phyloP scores from a whole-genome alignment of 129 eudicot genomes.

The Cynara cardunculus region DNA sequence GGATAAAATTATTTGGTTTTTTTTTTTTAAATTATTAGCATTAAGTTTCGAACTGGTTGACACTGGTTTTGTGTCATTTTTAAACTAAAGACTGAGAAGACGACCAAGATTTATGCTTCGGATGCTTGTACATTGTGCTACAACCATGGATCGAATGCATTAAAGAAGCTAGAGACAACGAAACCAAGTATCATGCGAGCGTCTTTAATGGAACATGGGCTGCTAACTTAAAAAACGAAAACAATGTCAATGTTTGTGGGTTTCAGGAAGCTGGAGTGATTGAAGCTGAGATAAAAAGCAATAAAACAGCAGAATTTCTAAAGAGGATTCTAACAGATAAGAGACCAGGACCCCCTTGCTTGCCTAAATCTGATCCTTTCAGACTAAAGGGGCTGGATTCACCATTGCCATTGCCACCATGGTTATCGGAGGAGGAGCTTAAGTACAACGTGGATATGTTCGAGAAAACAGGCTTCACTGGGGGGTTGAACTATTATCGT shows the following conservation, averaged over 20 bases:
- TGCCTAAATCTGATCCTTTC: slow-evolving; percentile 71
- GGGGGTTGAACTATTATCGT: slow-evolving; percentile 77
- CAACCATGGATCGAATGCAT: not conserved
- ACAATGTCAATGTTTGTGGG: not conserved
- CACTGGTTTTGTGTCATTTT: not conserved
- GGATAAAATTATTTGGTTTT: not conserved
- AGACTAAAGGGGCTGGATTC: slow-evolving; percentile 20
- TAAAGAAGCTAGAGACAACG: not conserved
- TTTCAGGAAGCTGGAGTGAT: slow-evolving; percentile 70
- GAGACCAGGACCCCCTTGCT: slow-evolving; percentile 56
- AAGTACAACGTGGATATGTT: slow-evolving; percentile 47
- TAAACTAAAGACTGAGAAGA: not conserved
- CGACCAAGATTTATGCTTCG: not conserved
- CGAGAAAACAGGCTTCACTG: slow-evolving; percentile 69
- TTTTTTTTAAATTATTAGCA: not conserved
- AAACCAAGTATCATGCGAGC: slow-evolving; percentile 10
- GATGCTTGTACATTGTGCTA: slow-evolving; percentile 1
- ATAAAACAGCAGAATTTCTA: slow-evolving; percentile 57
- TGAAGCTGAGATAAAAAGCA: slow-evolving; percentile 61
- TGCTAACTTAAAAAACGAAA: too few relatives aligned
- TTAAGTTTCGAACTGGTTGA: not conserved
- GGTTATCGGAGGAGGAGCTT: slow-evolving; percentile 73
- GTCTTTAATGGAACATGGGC: slow-evolving; percentile 25
- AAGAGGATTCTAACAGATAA: slow-evolving; percentile 64
- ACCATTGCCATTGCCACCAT: slow-evolving; percentile 51